phyloP scores from a whole-genome alignment of 495 filamentous ascomycete species.

The Penicillium odoratum region DNA sequence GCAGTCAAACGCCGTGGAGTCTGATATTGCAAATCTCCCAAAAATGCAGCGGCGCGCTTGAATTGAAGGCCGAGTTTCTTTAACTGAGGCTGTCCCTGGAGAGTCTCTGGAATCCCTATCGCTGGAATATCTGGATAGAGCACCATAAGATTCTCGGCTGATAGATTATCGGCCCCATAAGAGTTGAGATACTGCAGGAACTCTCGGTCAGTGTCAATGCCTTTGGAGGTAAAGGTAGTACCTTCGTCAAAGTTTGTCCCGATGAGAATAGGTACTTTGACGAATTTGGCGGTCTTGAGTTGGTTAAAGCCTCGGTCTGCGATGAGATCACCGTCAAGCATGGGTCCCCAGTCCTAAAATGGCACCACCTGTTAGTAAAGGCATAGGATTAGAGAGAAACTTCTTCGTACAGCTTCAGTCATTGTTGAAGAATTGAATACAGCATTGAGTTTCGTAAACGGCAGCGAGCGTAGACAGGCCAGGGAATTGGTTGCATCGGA shows the following conservation, averaged over 20 bases:
- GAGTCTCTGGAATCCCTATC: neutral
- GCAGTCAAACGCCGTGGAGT: neutral
- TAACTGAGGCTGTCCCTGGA: neutral
- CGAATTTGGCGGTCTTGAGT: neutral
- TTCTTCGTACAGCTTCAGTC: too few species aligned
- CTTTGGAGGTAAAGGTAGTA: neutral
- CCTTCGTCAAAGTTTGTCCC: constrained; percentile 1
- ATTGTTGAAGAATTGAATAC: constrained; percentile 3
- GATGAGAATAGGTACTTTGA: neutral
- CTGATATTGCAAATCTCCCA: neutral
- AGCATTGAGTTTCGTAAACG: too few species aligned
- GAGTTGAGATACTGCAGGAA: too few species aligned
- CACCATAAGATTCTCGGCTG: neutral
- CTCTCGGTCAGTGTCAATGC: neutral
- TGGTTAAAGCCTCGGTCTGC: neutral
- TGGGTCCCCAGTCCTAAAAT: too few species aligned
- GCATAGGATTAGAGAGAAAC: too few species aligned
- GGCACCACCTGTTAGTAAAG: too few species aligned
- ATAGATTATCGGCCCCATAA: neutral
- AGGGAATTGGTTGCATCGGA: neutral
- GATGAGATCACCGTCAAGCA: constrained; percentile 1
- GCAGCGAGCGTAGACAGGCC: neutral
- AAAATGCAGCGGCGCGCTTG: neutral
- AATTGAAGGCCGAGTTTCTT: too few species aligned
- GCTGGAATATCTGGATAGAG: neutral